Base-by-base conservation (phyloP, 164 flowering plant genomes). In the Sextonia rubra region DNA sequence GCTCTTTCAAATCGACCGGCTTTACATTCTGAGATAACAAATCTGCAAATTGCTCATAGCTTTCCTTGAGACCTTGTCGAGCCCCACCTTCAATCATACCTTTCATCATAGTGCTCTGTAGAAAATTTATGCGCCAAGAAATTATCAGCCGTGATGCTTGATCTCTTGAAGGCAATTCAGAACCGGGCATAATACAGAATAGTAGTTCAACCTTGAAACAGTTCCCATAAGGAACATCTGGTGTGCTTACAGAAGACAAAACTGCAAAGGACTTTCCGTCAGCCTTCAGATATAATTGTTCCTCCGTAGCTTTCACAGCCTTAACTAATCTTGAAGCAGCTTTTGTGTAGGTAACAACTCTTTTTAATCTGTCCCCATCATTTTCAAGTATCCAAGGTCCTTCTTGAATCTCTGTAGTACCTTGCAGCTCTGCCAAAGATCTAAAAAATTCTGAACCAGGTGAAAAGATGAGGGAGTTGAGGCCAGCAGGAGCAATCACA, bases 1-100 rank as follows among this genome's bases (percentile, higher is more conserved):
- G 55, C 60, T 85, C 95, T 73, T 80, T 86, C 25, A 78, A 64
- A 73, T 95, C 97, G 68, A 90, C 89, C 26, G 76, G 83, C 74
- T 84, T 86, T 60, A 86, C 85, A 60, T 48, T 86, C 75, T 86
- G 77, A 77, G 94, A 78, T 68, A 95, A 78, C 37, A 88, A 66
- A 68, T 70, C 76, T 18, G 82, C 83, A 75, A 71, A 86, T 75
- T 83, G 90, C 66, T 86, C 92, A 71, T 81, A 91, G 78, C 88
- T 91, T 25, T 89, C 96, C 82, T 85, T 92, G 14, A 95, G 78
- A 77, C 98, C 98, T 79, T 86, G 92, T 27, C 92, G 81, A 8
- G 98, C 92, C 69, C 99, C 99, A 80, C 82, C 80, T 78, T 95
- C 99, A 68, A 95, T 91, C 96, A 92, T 88, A 60, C 98, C 86